Conservation (phyloP, 2,329 filamentous ascomycete genomes). For the Penicillium sp. region DNA sequence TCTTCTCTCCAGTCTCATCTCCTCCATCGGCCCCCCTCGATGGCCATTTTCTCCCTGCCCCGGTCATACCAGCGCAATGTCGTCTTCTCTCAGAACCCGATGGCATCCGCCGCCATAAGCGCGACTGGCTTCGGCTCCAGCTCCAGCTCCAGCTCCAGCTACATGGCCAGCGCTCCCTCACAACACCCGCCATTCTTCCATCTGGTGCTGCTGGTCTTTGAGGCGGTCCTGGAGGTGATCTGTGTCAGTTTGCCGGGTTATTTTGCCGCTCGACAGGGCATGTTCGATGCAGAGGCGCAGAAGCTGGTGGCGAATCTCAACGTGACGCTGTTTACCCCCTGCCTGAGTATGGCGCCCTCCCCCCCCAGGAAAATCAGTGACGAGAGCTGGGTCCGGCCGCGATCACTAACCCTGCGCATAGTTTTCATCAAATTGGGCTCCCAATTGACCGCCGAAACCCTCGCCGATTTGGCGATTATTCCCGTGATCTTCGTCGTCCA, state of each 20-base stretch:
- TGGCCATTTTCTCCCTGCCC: constrained; percentile 53
- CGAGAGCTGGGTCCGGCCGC: not conserved
- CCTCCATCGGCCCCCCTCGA: constrained; percentile 30
- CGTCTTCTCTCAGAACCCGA: constrained; percentile 29
- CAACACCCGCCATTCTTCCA: constrained; percentile 58
- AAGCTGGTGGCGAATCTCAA: constrained; percentile 97
- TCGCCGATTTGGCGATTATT: constrained; percentile 88
- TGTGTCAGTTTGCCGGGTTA: constrained; percentile 95
- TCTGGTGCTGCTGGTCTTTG: constrained; percentile 82
- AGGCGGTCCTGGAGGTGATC: constrained; percentile 91
- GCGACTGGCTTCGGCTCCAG: constrained; percentile 21
- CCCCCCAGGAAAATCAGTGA: not conserved
- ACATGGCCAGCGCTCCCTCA: constrained; percentile 31
- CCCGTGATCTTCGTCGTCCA: constrained; percentile 92
- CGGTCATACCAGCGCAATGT: constrained; percentile 53
- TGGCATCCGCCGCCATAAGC: constrained; percentile 27
- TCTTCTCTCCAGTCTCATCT: constrained; percentile 23
- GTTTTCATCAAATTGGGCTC: constrained; percentile 97
- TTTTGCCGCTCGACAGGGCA: constrained; percentile 83
- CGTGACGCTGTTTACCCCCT: constrained; percentile 94
- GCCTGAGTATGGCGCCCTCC: constrained; percentile 82
- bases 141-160: not conserved
- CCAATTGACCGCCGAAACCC: constrained; percentile 87
- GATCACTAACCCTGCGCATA: constrained; percentile 40
- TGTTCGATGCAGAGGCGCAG: constrained; percentile 94